These are phyloP conservation scores for Ogataea minuta DNA, from an alignment of 805 yeast species.

Conservation along the genomic window DNA sequence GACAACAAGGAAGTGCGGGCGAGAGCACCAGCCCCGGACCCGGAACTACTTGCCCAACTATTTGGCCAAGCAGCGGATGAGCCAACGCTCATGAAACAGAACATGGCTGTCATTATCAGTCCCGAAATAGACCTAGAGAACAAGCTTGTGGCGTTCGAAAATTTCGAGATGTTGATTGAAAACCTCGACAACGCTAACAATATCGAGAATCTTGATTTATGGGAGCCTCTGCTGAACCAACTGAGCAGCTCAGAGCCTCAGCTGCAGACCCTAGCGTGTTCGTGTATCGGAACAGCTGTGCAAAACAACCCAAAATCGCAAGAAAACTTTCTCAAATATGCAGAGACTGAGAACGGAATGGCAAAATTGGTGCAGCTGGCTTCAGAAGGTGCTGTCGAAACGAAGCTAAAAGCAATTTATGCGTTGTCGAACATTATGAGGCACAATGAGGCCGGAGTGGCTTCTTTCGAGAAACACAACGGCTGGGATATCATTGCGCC, in stretches of 20 bases:
- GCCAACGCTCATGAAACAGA: slow-evolving; percentile 80
- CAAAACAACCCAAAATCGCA: slow-evolving; percentile 86
- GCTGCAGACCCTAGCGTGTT: slow-evolving; percentile 59
- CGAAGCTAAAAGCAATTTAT: slow-evolving; percentile 65
- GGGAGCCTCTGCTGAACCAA: slow-evolving; percentile 67
- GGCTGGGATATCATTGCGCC: slow-evolving; percentile 62
- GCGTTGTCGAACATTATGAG: slow-evolving; percentile 75
- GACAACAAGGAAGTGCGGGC: slow-evolving; percentile 67
- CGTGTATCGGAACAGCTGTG: slow-evolving; percentile 85
- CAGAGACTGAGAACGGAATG: slow-evolving; percentile 41
- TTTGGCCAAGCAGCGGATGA: slow-evolving; percentile 81
- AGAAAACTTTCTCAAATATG: slow-evolving; percentile 55
- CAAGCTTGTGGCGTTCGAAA: slow-evolving; percentile 77
- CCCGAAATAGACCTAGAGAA: slow-evolving; percentile 60
- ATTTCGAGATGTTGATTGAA: slow-evolving; percentile 90
- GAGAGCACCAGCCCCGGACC: slow-evolving; percentile 70
- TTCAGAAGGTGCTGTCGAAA: slow-evolving; percentile 26
- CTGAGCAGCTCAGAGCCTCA: slow-evolving; percentile 43
- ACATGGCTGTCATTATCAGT: slow-evolving; percentile 57
- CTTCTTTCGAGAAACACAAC: slow-evolving; percentile 48
- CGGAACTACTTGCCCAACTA: slow-evolving; percentile 72
- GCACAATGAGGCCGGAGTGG: slow-evolving; percentile 59
- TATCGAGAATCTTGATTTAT: slow-evolving; percentile 75
- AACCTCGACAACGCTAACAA: slow-evolving; percentile 94
- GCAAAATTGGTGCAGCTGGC: slow-evolving; percentile 45